phyloP scores from a whole-genome alignment of 441 rosid genomes.

The Eugenia klotzschiana region DNA sequence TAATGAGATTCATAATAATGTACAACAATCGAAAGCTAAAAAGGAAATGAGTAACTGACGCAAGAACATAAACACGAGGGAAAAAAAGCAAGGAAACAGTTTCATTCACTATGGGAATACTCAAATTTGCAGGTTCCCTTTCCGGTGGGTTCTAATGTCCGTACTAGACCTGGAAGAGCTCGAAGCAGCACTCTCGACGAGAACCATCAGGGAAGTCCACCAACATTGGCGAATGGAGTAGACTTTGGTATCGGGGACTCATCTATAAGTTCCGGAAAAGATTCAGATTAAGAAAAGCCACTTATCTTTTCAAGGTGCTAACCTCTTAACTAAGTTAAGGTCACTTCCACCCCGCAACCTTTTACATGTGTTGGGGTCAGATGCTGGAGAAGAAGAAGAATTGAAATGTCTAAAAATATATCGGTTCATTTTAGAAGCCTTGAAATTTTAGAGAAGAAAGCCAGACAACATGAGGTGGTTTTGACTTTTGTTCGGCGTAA shows the following conservation, averaged over 20 bases:
- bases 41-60: not conserved
- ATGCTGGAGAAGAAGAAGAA: not conserved
- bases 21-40: not conserved
- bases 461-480: not conserved
- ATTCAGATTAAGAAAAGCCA: slow-evolving; percentile 25
- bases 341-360: not conserved
- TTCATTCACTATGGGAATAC: not conserved
- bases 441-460: not conserved
- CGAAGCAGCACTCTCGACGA: slow-evolving; percentile 28
- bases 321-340: slow-evolving; percentile 9
- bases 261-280: slow-evolving; percentile 19
- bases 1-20: not conserved
- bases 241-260: slow-evolving; percentile 33
- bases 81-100: not conserved
- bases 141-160: slow-evolving; percentile 49
- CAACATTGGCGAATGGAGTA: slow-evolving; percentile 29
- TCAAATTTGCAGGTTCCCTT: slow-evolving; percentile 42
- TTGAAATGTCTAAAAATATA: not conserved
- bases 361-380: not conserved
- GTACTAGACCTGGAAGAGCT: slow-evolving; percentile 50
- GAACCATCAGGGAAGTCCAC: slow-evolving; percentile 25
- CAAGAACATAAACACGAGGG: not conserved
- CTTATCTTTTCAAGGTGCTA: slow-evolving; percentile 19
- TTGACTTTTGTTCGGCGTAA: not conserved
- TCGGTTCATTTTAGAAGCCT: not conserved